Conservation (phyloP, 2,329 filamentous ascomycete species). For the Clonostachys chloroleuca region DNA sequence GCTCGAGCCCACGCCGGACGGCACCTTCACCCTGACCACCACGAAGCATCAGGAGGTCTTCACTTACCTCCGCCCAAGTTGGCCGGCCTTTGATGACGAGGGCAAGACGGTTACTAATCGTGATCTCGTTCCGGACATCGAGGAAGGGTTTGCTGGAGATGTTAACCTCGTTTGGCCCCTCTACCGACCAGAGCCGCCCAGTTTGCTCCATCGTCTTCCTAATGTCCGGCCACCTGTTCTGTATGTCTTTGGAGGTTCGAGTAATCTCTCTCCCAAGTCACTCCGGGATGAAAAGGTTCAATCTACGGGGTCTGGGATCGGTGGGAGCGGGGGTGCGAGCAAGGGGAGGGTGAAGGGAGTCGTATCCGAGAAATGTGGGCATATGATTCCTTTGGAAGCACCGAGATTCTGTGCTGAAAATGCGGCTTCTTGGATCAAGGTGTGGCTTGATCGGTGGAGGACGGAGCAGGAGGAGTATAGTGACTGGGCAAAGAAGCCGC, state of each 20-base stretch:
- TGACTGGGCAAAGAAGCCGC: conserved; percentile 45
- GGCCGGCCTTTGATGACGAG: conserved; percentile 30
- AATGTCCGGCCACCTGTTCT: conserved; percentile 60
- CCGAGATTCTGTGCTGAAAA: conserved; percentile 61
- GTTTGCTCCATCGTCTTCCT: conserved; percentile 52
- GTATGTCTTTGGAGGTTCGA: conserved; percentile 63
- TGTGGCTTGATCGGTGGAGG: conserved; percentile 54
- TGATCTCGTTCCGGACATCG: conserved; percentile 38
- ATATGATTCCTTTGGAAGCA: conserved; percentile 81
- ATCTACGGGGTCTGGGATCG: conserved; percentile 58
- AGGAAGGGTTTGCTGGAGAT: conserved; percentile 26
- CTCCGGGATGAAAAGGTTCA: conserved; percentile 54
- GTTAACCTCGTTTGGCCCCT: conserved; percentile 43
- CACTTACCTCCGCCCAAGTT: conserved; percentile 65
- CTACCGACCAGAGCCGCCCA: conserved; percentile 61
- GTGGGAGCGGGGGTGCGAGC: conserved; percentile 62
- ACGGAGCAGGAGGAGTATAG: conserved; percentile 51
- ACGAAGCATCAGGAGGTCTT: conserved; percentile 79
- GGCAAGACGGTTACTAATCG: conserved; percentile 32
- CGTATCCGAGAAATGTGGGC: conserved; percentile 61
- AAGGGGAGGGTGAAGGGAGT: conserved; percentile 65
- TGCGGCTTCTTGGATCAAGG: conserved; percentile 50
- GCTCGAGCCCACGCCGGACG: conserved; percentile 53
- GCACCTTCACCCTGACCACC: conserved; percentile 67
- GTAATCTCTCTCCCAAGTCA: conserved; percentile 47